Evolutionary conservation across 371 early-diverging fungal species (phyloP), one percentile per base, ranked within the genome.

Genomic region (Nosema muscidifuracis): DNA sequence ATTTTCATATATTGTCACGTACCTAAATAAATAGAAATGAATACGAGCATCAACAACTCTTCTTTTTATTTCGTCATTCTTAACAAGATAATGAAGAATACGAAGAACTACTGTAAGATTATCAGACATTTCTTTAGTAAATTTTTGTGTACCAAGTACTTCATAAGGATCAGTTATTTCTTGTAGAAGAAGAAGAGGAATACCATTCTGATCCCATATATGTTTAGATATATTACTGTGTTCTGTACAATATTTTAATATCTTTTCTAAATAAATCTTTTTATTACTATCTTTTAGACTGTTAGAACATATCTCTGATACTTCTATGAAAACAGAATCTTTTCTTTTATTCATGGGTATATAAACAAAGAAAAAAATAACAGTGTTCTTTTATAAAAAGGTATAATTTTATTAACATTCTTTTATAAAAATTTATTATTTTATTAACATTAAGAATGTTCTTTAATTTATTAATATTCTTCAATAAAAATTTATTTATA

Each of bases 11-110:
- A 93, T 92, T 82, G 92, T 93, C 71, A 97, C 86, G 82, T 94
- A 93, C 31, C 95, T 95, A 75, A 94, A 97, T 53, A 97, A 85
- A 77, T 92, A 93, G 65, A 93, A 86, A 0, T 95, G 95, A 70
- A 96, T 89, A 79, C 94, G 92, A 9, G 94, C 92, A 78, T 88
- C 88, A 69, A 96, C 84, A 74, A 94, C 90, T 51, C 88, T 83
- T 38, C 86, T 87, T 34, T 93, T 86, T 18, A 95, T 94, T 75
- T 92, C 91, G 24, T 68, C 64, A 13, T 51, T 33, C 7, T 44
- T 44, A 6, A 55, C 24, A 12, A 74, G 57, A 38, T 53, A 58
- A 42, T 74, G 63, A 0, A 74, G 67, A 10, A 74, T 74, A 16
- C 69, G 58, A 10, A 74, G 31, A 6, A 74, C 68, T 10, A 38